Evolutionary conservation across 2,329 filamentous ascomycete species (phyloP).

Genomic region (Alternaria rosae): DNA sequence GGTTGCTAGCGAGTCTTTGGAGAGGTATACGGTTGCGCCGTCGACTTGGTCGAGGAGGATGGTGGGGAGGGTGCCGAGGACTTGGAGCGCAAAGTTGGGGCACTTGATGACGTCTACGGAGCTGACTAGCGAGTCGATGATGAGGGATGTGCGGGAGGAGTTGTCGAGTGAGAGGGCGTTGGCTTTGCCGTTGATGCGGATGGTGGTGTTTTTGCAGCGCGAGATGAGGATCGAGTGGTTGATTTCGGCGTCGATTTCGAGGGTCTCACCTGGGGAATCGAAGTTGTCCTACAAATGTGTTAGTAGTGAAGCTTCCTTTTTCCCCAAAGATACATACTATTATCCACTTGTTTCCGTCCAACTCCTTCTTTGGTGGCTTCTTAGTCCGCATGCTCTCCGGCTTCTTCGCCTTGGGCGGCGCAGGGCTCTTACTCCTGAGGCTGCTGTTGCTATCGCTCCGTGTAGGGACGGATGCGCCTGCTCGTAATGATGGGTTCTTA

Average conservation of each 20-base stretch:
- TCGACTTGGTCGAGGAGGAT: slow-evolving; percentile 94
- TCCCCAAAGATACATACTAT: slow-evolving; percentile 61
- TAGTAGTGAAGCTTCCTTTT: neutral
- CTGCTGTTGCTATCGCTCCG: slow-evolving; percentile 59
- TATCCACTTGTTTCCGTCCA: slow-evolving; percentile 83
- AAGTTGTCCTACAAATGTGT: slow-evolving; percentile 73
- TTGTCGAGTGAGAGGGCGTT: slow-evolving; percentile 98
- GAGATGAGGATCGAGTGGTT: slow-evolving; percentile 91
- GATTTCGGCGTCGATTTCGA: slow-evolving; percentile 82
- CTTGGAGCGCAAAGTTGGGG: slow-evolving; percentile 91
- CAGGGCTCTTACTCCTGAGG: slow-evolving; percentile 77
- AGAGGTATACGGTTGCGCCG: slow-evolving; percentile 84
- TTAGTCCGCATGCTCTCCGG: slow-evolving; percentile 59
- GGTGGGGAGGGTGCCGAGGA: slow-evolving; percentile 84
- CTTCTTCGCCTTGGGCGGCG: slow-evolving; percentile 73
- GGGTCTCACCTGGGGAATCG: slow-evolving; percentile 74
- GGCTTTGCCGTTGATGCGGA: slow-evolving; percentile 90
- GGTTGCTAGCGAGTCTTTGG: slow-evolving; percentile 76
- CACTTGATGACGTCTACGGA: slow-evolving; percentile 96
- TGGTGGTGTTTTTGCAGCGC: slow-evolving; percentile 87
- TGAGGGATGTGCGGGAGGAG: slow-evolving; percentile 79
- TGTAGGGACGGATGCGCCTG: slow-evolving; percentile 72
- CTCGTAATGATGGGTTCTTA: slow-evolving; percentile 90
- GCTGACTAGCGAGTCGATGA: slow-evolving; percentile 88
- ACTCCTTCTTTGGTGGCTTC: slow-evolving; percentile 57